Evolutionary conservation across 139 green algal species (phyloP), one percentile per base, ranked within the genome.

Genomic region (Ettlia oleoabundans): DNA sequence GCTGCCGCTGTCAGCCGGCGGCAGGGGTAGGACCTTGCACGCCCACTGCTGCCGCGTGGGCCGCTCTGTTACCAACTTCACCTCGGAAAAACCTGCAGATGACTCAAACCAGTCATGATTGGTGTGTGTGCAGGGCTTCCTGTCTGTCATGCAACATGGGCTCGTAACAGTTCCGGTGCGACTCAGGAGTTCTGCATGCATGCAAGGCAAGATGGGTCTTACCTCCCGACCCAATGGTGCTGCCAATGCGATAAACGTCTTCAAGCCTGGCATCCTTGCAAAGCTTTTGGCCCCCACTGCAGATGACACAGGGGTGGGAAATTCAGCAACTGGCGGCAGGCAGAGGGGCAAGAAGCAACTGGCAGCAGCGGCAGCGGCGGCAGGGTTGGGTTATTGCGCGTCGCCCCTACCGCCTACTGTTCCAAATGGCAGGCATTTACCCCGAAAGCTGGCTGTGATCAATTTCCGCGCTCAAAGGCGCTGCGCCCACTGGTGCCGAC

Each of bases 21-120:
- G 92, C 41, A 98, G 84, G 0, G 86, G 86, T 91, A 98, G 96
- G 82, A 96, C 96, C 35, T 98, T 98, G 77, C 91, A 92, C 4
- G 94, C 94, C 81, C 89, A 96, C 62, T 94, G 82, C 58, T 89
- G 55, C 0, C 88, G 86, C 0, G 89, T 95, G 18, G 55, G 55
- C 62, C 82, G 85, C 28, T 97, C 84, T 21, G 82, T 93, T 0
- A 85, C 92, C 5, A 96, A 82, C 81, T 94, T 96, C 18, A 98
- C 95, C 3, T 95, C 85, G 0, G 93, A 91, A 75, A 97, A 98
- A 22, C 92, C 93, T 93, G 88, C 58, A 51, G 22, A 28, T 2
- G 22, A 9, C 33, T 1, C 10, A 21, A 1, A 6, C 22, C 6
- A 13, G 10, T 1, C 1, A 51, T 19, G 32, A 26, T 22, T 28